phyloP scores from a whole-genome alignment of 495 filamentous ascomycete genomes.

The Neurospora tetrasperma region DNA sequence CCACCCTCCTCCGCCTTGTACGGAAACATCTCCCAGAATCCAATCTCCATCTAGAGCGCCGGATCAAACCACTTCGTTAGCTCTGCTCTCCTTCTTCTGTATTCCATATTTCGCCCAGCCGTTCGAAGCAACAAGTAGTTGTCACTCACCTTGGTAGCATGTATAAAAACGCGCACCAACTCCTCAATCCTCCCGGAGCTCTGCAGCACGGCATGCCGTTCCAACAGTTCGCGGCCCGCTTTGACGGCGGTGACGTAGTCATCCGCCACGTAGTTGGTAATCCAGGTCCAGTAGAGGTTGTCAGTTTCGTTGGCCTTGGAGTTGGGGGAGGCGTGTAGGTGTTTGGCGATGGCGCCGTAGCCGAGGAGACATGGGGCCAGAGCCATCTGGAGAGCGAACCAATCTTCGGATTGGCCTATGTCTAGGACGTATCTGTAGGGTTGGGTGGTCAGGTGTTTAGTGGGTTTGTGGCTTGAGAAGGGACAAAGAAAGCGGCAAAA shows the following conservation, averaged over 20 bases:
- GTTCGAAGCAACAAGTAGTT: not conserved
- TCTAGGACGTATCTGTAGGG: constrained; percentile 68
- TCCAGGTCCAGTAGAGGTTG: constrained; percentile 86
- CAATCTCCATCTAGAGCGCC: constrained; percentile 61
- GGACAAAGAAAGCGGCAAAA: not conserved
- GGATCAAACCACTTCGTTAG: not conserved
- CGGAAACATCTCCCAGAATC: constrained; percentile 73
- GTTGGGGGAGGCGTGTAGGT: constrained; percentile 47
- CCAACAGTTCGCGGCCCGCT: constrained; percentile 58
- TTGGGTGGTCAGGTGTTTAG: not conserved
- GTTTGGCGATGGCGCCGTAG: constrained; percentile 65
- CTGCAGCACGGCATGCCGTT: constrained; percentile 57
- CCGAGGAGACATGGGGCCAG: constrained; percentile 80
- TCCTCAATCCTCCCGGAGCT: constrained; percentile 69
- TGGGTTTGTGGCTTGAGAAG: not conserved
- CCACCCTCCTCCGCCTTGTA: not conserved
- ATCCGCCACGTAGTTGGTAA: constrained; percentile 71
- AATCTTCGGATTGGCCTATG: constrained; percentile 76
- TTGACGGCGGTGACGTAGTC: constrained; percentile 64
- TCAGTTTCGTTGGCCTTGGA: constrained; percentile 50
- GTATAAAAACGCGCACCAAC: constrained; percentile 70
- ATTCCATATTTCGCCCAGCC: not conserved
- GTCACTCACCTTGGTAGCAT: constrained; percentile 59
- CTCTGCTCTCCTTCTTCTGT: not conserved
- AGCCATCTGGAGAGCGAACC: constrained; percentile 70